Percentiles rank a stretch among this genome's conserved stretches.
These are phyloP conservation scores for Arabidopsis suecica DNA, from an alignment of 345 rosid genomes.

Conservation along the genomic window DNA sequence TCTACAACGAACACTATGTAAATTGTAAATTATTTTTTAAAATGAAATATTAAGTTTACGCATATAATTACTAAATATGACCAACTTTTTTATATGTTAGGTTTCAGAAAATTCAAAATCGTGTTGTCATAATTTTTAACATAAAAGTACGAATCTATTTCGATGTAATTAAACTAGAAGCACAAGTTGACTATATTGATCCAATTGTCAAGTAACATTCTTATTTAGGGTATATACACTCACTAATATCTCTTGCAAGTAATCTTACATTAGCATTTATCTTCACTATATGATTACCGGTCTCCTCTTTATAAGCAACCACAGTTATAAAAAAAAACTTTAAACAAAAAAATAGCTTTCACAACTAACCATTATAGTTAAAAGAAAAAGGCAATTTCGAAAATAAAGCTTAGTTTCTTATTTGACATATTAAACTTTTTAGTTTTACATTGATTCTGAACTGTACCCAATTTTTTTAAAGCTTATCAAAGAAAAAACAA, in stretches of 20 bases:
- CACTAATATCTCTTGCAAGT: slow-evolving; percentile 19
- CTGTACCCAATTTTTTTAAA: not conserved
- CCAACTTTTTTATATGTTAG: not conserved
- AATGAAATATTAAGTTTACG: not conserved
- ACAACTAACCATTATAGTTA: slow-evolving; percentile 9
- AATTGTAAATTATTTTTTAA: not conserved
- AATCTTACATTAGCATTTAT: slow-evolving; percentile 9
- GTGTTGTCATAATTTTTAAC: not conserved
- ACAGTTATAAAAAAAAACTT: not conserved
- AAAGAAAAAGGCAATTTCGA: slow-evolving; percentile 8
- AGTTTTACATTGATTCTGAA: slow-evolving; percentile 8
- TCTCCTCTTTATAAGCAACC: slow-evolving; percentile 17
- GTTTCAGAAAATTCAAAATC: not conserved
- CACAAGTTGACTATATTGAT: not conserved
- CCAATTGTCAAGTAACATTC: slow-evolving; percentile 6
- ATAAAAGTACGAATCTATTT: not conserved
- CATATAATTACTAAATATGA: not conserved
- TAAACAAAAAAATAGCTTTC: not conserved
- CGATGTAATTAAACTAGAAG: not conserved
- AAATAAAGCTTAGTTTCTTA: slow-evolving; percentile 15
- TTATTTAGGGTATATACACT: slow-evolving; percentile 1
- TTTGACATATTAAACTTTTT: slow-evolving; percentile 8
- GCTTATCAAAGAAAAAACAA: slow-evolving; percentile 1
- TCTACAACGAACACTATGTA: not conserved
- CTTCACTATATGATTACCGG: not conserved